Evolutionary conservation across 2,329 filamentous ascomycete species (phyloP).

Genomic region (Hortaea werneckii): DNA sequence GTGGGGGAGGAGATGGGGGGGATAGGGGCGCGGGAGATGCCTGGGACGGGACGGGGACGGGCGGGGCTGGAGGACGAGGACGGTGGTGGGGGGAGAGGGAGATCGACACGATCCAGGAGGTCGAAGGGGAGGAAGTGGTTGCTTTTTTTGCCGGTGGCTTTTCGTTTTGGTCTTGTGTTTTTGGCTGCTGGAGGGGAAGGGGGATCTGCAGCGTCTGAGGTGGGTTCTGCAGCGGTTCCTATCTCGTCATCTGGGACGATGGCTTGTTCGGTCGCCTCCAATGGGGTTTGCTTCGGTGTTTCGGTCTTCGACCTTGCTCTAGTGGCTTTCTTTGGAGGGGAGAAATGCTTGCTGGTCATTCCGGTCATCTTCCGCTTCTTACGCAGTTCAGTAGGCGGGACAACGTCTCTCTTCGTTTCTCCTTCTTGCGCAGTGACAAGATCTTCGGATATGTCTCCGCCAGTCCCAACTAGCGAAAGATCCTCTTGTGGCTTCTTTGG

Average conservation of each 20-base stretch:
- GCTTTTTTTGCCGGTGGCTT: constrained; percentile 16
- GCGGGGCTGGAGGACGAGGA: constrained; percentile 11
- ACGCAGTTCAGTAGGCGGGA: not conserved
- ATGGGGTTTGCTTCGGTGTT: not conserved
- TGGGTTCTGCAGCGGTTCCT: not conserved
- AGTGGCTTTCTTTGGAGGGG: constrained; percentile 9
- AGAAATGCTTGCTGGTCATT: constrained; percentile 24
- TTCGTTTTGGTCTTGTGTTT: constrained; percentile 4
- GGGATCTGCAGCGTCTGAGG: not conserved
- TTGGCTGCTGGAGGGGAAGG: not conserved
- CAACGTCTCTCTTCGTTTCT: no score
- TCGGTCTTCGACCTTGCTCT: not conserved
- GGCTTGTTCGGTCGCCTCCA: not conserved
- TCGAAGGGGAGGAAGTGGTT: constrained; percentile 13
- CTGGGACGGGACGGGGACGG: constrained; percentile 15
- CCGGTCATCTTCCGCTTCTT: constrained; percentile 25
- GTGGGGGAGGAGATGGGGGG: constrained; percentile 51
- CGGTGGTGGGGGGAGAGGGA: constrained; percentile 7
- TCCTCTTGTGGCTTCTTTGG: no score
- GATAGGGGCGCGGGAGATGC: constrained; percentile 45
- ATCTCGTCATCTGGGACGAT: not conserved
- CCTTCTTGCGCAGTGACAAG: no score
- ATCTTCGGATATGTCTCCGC: no score
- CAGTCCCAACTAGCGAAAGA: no score
- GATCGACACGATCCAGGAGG: constrained; percentile 19